Conservation (phyloP, 2,329 filamentous ascomycete genomes). For the Aspergillus ruber region DNA sequence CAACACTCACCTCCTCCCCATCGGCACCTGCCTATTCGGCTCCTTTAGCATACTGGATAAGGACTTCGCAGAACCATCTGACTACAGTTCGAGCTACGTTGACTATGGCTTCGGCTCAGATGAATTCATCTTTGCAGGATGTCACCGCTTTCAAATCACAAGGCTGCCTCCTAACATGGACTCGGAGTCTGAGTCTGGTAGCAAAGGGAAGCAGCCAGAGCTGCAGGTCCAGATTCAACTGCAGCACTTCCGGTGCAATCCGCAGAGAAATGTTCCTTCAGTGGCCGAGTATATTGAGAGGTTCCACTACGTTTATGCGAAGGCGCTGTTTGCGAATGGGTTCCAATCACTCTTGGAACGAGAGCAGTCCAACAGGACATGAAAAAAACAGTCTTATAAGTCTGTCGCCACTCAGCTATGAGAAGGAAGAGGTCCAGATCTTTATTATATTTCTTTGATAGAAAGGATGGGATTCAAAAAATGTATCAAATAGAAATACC, state of each 20-base stretch:
- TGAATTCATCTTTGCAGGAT: conserved; percentile 7
- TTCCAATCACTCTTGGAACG: not conserved
- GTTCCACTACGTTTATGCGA: conserved; percentile 8
- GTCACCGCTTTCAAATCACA: conserved; percentile 11
- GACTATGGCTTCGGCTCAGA: conserved; percentile 14
- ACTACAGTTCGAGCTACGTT: conserved; percentile 6
- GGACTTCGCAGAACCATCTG: conserved; percentile 4
- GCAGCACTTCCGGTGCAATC: conserved; percentile 13
- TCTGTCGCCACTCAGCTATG: not conserved
- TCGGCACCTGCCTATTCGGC: conserved; percentile 9
- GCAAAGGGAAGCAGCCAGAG: not conserved
- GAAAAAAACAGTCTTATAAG: not conserved
- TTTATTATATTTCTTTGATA: too few species aligned
- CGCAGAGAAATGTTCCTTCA: conserved; percentile 8
- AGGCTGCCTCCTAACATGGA: not conserved
- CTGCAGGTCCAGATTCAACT: conserved; percentile 7
- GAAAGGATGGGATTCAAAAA: too few species aligned
- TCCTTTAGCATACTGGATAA: conserved; percentile 10
- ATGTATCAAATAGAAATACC: too few species aligned
- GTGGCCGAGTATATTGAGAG: conserved; percentile 2
- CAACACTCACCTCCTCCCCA: conserved; percentile 2
- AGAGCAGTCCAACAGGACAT: not conserved
- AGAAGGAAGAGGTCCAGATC: too few species aligned
- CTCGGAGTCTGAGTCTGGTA: not conserved
- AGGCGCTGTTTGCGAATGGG: conserved; percentile 9